Evolutionary conservation across 768 basidiomycete genomes (phyloP).

Genomic region (Floccularia luteovirens): DNA sequence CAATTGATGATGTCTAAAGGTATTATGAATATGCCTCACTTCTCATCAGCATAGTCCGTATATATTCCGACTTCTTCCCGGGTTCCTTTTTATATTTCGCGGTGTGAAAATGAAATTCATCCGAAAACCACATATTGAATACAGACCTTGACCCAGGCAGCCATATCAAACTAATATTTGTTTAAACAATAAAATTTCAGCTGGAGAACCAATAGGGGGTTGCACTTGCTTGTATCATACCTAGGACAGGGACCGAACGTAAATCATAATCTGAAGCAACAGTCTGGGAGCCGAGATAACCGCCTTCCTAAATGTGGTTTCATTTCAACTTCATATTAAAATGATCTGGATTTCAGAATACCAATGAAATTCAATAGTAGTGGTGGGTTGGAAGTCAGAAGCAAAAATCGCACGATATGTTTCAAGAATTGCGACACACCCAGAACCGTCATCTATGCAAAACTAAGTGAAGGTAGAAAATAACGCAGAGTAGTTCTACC

Average conservation of each 20-base stretch:
- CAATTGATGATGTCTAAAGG: too few relatives aligned
- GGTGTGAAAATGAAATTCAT: too few relatives aligned
- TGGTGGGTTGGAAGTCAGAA: neutral
- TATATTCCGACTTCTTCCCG: too few relatives aligned
- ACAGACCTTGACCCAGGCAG: slow-evolving; percentile 1
- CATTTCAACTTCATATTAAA: neutral
- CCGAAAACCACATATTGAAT: too few relatives aligned
- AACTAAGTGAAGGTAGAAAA: neutral
- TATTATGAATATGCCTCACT: too few relatives aligned
- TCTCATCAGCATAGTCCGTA: too few relatives aligned
- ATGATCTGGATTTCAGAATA: neutral
- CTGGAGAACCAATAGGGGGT: neutral
- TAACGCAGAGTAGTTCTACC: neutral
- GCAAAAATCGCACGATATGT: neutral
- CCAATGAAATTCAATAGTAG: slow-evolving; percentile 1
- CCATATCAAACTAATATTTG: neutral
- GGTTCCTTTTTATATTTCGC: too few relatives aligned
- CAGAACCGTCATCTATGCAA: neutral
- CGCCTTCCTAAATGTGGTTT: neutral
- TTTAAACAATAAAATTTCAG: neutral
- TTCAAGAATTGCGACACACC: neutral
- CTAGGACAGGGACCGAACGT: neutral
- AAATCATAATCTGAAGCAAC: neutral
- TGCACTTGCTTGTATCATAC: neutral
- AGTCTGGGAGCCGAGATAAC: neutral